Evolutionary conservation across 257 asterid species (phyloP).

Genomic region (Eucommia ulmoides): DNA sequence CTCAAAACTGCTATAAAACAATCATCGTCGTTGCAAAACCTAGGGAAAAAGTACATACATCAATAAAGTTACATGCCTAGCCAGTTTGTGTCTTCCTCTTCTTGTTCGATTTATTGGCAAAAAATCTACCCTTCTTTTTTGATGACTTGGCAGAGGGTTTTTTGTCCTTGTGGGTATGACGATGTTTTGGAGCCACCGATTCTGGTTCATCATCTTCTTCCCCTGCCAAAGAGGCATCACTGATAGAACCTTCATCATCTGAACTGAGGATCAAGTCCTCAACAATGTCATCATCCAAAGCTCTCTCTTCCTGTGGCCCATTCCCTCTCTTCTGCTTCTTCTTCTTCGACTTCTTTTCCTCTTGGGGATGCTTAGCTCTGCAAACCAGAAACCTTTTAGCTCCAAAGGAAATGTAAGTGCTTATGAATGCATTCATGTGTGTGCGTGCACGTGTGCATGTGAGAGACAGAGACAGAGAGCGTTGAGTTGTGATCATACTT

Average conservation of each 20-base stretch:
- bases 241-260: constrained; percentile 42
- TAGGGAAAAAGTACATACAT: too few species aligned
- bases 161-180: constrained; percentile 16
- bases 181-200: constrained; percentile 9
- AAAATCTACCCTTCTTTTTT: constrained; percentile 25
- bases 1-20: too few species aligned
- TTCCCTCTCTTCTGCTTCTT: constrained; percentile 16
- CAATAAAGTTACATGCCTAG: background rate
- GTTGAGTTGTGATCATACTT: constrained; percentile 20
- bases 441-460: too few species aligned
- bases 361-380: constrained; percentile 28
- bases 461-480: constrained; percentile 11
- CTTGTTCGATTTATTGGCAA: constrained; percentile 37
- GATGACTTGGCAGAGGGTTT: constrained; percentile 15
- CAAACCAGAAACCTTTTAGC: background rate
- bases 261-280: constrained; percentile 78
- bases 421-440: too few species aligned
- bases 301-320: constrained; percentile 21
- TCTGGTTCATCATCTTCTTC: constrained; percentile 22
- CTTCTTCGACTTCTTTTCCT: constrained; percentile 29
- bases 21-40: too few species aligned
- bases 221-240: constrained; percentile 22
- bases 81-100: constrained; percentile 24
- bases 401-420: background rate
- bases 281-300: constrained; percentile 54